Percentiles rank a stretch among this genome's conserved stretches.
phyloP scores from a whole-genome alignment of 495 filamentous ascomycete genomes.

The Penicillium simplicissimum region DNA sequence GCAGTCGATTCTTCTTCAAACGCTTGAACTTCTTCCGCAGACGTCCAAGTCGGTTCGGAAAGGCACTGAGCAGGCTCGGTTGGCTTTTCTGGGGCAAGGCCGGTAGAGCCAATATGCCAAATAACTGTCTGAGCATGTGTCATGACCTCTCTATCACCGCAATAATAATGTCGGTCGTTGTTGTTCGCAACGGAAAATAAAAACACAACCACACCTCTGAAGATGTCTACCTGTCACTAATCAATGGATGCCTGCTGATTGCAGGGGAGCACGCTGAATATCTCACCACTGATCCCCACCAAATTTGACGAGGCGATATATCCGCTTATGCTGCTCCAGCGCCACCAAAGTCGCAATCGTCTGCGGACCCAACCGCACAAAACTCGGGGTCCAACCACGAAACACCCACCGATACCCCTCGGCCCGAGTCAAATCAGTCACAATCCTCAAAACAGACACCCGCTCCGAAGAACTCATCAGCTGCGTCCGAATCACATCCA shows the following conservation, averaged over 20 bases:
- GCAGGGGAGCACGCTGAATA: not conserved
- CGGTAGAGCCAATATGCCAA: not conserved
- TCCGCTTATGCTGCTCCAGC: slow-evolving; percentile 75
- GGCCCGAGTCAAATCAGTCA: slow-evolving; percentile 16
- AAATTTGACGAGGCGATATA: slow-evolving; percentile 11
- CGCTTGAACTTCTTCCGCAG: slow-evolving; percentile 20
- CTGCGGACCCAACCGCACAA: slow-evolving; percentile 77
- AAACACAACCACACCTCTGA: not conserved
- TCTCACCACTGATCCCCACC: not conserved
- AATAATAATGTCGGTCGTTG: no score
- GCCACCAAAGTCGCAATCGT: slow-evolving; percentile 87
- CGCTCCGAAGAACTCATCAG: slow-evolving; percentile 58
- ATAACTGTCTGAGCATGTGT: not conserved
- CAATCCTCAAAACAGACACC: slow-evolving; percentile 13
- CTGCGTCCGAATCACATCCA: slow-evolving; percentile 89
- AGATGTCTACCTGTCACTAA: no score
- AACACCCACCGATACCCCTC: slow-evolving; percentile 71
- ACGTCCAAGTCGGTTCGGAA: slow-evolving; percentile 22
- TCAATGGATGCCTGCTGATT: not conserved
- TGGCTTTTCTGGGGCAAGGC: not conserved
- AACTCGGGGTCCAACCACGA: slow-evolving; percentile 87
- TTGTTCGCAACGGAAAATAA: not conserved
- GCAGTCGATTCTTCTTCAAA: slow-evolving; percentile 17
- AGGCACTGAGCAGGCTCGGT: slow-evolving; percentile 14
- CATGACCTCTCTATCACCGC: not conserved